Evolutionary conservation across 495 filamentous ascomycete species (phyloP), one percentile per base, ranked within the genome.

Genomic region (Neurospora tetraspora): DNA sequence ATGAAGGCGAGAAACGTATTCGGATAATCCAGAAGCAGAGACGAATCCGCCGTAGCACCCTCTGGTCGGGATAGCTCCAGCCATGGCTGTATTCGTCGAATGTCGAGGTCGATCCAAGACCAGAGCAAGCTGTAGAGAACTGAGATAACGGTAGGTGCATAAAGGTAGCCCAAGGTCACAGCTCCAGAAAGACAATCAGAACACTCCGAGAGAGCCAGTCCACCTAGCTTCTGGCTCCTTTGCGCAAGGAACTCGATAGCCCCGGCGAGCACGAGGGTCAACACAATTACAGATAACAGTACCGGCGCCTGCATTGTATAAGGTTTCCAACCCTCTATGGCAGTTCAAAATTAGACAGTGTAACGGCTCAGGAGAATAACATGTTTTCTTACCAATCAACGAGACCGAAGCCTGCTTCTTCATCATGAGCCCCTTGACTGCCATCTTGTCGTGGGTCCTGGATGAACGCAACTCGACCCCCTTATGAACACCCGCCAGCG

Each of bases 61-160:
- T 78, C 77, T 0, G 71, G 38, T 4, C 80, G 81, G 3, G 83
- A 85, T 1, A 87, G 75, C 70, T 87, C 85, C 39, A 82, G 81
- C 73, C 77, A 87, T 6, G 85, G 84, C 69, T 87, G 84, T 20
- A 87, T 76, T 7, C 85, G 79, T 73, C 84, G 84, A 3, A 79
- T 73, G 72, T 87, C 82, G 1, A 85, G 74, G 74, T 86, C 84
- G 4, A 87, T 79, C 78, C 80, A 81, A 68, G 74, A 81, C 85
- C 85, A 87, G 0, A 80, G 31, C 59, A 87, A 76, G 69, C 84
- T 82, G 71, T 81, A 86, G 0, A 80, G 36, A 6, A 86, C 84
- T 0, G 83, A 78, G 42, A 86, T 70, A 11, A 85, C 75, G 4
- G 81, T 85, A 4, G 84, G 80, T 5, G 82, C 71, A 74, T 85